phyloP scores from a whole-genome alignment of 768 basidiomycete genomes.

The Tylopilus balloui region DNA sequence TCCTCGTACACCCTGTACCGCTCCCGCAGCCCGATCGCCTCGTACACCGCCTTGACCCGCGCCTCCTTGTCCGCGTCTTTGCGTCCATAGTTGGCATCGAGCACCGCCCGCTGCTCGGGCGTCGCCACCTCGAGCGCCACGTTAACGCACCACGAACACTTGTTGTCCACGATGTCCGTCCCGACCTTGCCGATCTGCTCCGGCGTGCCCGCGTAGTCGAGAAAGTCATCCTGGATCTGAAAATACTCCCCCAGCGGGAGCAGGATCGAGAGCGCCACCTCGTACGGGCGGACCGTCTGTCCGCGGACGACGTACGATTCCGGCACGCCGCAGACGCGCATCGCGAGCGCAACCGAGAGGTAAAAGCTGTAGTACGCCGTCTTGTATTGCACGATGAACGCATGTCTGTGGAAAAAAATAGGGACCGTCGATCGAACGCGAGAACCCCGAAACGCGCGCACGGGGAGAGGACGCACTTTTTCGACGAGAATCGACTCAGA shows the following conservation, averaged over 20 bases:
- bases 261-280: constrained; percentile 73
- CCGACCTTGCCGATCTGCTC: constrained; percentile 96
- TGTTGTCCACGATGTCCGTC: constrained; percentile 98
- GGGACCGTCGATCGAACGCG: too few species aligned
- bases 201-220: constrained; percentile 87
- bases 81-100: constrained; percentile 66
- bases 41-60: constrained; percentile 68
- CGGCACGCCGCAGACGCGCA: constrained; percentile 71
- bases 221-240: constrained; percentile 96
- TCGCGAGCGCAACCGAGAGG: constrained; percentile 92
- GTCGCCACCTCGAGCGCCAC: constrained; percentile 62
- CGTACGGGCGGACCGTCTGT: constrained; percentile 54
- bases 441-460: too few species aligned
- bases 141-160: constrained; percentile 96
- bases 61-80: constrained; percentile 48
- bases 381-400: constrained; percentile 93
- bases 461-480: constrained; percentile 37
- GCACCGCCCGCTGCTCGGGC: constrained; percentile 50
- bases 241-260: constrained; percentile 96
- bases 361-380: constrained; percentile 98
- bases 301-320: constrained; percentile 40
- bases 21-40: constrained; percentile 57
- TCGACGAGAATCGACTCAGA: constrained; percentile 79
- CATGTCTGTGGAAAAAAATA: constrained; percentile 50
- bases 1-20: constrained; percentile 80